Evolutionary conservation across 2,329 filamentous ascomycete species (phyloP), one percentile per base, ranked within the genome.

Genomic region (Metarhizium rileyi): DNA sequence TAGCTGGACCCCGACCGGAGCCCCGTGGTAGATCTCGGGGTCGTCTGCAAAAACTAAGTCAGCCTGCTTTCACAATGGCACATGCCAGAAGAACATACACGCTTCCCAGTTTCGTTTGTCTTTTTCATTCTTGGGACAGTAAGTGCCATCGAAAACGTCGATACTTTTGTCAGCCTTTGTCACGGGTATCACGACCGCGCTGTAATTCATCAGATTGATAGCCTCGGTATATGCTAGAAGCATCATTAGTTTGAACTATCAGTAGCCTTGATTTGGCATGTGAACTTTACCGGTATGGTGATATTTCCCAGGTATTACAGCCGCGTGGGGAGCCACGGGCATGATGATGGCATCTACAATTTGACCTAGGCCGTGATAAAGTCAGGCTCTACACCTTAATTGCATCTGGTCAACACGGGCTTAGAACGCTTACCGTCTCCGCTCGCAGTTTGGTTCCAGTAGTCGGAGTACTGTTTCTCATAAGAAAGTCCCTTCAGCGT

Each of bases 391-490:
- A 38, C 33, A 22, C 8, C 20, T 7, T 22, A 16, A 38, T 22
- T 20, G n/a, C 35, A 12, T 38, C 35, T 38, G n/a, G n/a, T 20
- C 56, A 54, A 1, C 35, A 1, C n/a, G n/a, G n/a, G 0, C 3
- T 10, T 4, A 9, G 16, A 2, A 3, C 50, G 64, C 2, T 66
- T 77, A 25, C 70, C 72, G 0, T 76, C 79, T n/a, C 67, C 44
- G 4, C 67, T 62, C 0, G 63, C 67, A 0, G 77, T 81, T 14
- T 67, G 72, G 53, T 82, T 81, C 80, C 79, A 83, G 57, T 81
- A 84, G 47, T 84, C 79, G 62, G 80, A 72, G 54, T 84, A 84
- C 18, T 69, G 63, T 51, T 76, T 76, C 56, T 81, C 77, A 46
- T 72, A 77, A 25, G 75, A 68, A 1, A 80, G 69, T 51, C 78